Percentiles rank a stretch among this genome's conserved stretches.
phyloP scores from a whole-genome alignment of 2,329 filamentous ascomycete species.

The Arthrinium puccinioides region DNA sequence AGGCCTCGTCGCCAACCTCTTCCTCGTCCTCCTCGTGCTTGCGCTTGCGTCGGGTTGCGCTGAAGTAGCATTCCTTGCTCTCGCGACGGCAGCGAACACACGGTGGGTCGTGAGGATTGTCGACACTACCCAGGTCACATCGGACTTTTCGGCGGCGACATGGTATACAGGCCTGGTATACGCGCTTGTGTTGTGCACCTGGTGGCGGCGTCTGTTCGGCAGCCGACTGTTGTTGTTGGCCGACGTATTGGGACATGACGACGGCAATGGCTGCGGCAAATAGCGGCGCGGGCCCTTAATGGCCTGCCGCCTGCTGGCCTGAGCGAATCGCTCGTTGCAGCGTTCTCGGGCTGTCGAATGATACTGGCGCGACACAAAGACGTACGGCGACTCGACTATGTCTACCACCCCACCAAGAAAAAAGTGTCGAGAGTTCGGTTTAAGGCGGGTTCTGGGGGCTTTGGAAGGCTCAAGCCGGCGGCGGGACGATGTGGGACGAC shows the following conservation, averaged over 20 bases:
- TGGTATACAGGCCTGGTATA: constrained; percentile 57
- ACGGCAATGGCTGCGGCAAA: not conserved
- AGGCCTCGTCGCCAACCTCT: constrained; percentile 46
- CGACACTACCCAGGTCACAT: constrained; percentile 66
- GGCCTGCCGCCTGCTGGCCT: constrained; percentile 1
- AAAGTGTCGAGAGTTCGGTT: constrained; percentile 16
- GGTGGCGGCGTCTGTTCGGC: constrained; percentile 5
- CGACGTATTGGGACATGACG: constrained; percentile 3
- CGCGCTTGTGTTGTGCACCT: constrained; percentile 46
- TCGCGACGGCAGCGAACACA: constrained; percentile 91
- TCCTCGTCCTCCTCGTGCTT: constrained; percentile 60
- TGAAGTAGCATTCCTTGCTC: constrained; percentile 96
- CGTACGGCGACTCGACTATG: not conserved
- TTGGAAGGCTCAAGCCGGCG: constrained; percentile 11
- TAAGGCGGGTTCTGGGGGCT: constrained; percentile 25
- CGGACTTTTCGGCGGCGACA: constrained; percentile 56
- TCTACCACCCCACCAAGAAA: not conserved
- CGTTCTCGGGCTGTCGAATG: not conserved
- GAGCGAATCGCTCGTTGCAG: not conserved
- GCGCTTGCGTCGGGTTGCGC: constrained; percentile 85
- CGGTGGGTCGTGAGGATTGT: constrained; percentile 88
- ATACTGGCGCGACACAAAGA: not conserved
- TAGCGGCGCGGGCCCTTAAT: no score
- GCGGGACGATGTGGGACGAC: constrained; percentile 8
- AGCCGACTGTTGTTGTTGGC: constrained; percentile 1